Conservation (phyloP, 2,329 filamentous ascomycete species). For the Calonectria pteridis region DNA sequence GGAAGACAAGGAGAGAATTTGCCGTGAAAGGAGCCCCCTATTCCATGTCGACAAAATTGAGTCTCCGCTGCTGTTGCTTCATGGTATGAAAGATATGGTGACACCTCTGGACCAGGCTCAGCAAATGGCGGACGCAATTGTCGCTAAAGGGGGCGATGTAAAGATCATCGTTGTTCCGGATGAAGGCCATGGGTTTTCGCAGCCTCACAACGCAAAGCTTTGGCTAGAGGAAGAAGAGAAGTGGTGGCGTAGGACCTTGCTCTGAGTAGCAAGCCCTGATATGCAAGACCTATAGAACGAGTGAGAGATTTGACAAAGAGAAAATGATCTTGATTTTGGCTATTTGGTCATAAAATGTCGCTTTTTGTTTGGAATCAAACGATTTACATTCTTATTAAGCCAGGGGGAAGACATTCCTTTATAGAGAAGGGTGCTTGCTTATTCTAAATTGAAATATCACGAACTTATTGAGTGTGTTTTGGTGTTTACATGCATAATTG, state of each 20-base stretch:
- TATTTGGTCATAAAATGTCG: neutral
- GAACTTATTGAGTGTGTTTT: neutral
- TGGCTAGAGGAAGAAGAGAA: conserved; percentile 59
- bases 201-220: conserved; percentile 53
- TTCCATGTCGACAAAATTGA: conserved; percentile 61
- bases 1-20: conserved; percentile 56
- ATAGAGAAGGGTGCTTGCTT: no score
- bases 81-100: conserved; percentile 67
- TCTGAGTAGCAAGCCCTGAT: conserved; percentile 31
- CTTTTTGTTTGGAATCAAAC: neutral
- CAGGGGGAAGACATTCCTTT: neutral
- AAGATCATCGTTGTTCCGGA: conserved; percentile 61
- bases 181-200: conserved; percentile 64
- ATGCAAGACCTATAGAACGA: neutral
- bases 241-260: conserved; percentile 60
- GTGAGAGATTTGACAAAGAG: neutral
- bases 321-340: neutral
- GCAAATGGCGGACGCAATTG: conserved; percentile 62
- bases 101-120: conserved; percentile 69
- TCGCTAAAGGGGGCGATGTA: conserved; percentile 56
- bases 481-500: neutral
- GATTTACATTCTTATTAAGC: neutral
- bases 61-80: conserved; percentile 66
- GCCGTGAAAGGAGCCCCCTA: conserved; percentile 61
- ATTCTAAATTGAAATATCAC: neutral